Evolutionary conservation across 2,329 filamentous ascomycete species (phyloP).

Genomic region (Colletotrichum higginsianum): DNA sequence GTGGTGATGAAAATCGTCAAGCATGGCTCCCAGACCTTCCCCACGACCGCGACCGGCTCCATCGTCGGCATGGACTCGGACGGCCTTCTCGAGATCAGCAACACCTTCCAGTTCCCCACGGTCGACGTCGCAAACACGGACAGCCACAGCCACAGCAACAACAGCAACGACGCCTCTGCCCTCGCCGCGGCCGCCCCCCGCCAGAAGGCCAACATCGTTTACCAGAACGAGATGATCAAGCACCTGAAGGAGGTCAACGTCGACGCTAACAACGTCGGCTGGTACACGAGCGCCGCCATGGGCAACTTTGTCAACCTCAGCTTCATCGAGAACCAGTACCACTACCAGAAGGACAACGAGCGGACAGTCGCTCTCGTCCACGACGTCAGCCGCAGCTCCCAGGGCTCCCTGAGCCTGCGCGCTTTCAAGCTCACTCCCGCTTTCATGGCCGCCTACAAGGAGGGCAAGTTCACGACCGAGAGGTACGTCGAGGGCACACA

Average conservation of each 20-base stretch:
- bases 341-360: conserved; percentile 97
- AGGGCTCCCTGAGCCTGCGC: conserved; percentile 89
- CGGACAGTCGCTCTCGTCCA: conserved; percentile 91
- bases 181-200: conserved; percentile 90
- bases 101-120: conserved; percentile 93
- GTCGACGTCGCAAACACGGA: conserved; percentile 79
- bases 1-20: conserved; percentile 99
- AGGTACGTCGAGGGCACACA: conserved; percentile 68
- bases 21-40: conserved; percentile 90
- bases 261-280: conserved; percentile 97
- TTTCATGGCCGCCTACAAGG: conserved; percentile 94
- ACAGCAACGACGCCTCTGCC: conserved; percentile 82
- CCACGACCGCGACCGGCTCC: conserved; percentile 89
- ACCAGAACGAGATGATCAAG: conserved; percentile 98
- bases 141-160: conserved; percentile 78
- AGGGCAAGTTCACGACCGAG: conserved; percentile 97
- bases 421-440: conserved; percentile 90
- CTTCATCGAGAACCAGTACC: conserved; percentile 98
- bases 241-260: conserved; percentile 97
- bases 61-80: conserved; percentile 94
- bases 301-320: conserved; percentile 96
- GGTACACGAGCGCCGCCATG: conserved; percentile 99
- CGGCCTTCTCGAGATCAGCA: conserved; percentile 88
- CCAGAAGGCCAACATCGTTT: conserved; percentile 88
- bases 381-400: conserved; percentile 94